phyloP scores from a whole-genome alignment of 1,284 basidiomycete genomes.

The Ceratobasidium papillatum region DNA sequence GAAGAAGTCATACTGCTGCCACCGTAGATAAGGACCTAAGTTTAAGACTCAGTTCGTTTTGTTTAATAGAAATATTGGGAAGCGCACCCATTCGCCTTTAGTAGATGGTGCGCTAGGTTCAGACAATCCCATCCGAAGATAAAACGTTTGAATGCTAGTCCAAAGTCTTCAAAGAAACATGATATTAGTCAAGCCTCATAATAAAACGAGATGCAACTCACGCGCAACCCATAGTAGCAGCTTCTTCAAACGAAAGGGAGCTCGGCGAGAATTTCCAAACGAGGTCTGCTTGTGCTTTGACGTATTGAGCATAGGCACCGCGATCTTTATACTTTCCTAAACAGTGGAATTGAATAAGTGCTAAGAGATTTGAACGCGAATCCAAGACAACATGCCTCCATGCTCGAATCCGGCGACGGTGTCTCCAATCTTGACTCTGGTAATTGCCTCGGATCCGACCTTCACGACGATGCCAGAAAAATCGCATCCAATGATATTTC shows the following conservation, averaged over 20 bases:
- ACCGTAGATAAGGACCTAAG: conserved; percentile 23
- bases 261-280: conserved; percentile 44
- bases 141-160: conserved; percentile 49
- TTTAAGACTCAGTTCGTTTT: neutral
- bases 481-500: conserved; percentile 53
- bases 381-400: conserved; percentile 46
- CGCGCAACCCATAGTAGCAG: conserved; percentile 46
- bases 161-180: conserved; percentile 40
- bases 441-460: conserved; percentile 45
- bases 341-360: neutral
- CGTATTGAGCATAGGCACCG: conserved; percentile 35
- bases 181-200: neutral
- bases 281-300: conserved; percentile 22
- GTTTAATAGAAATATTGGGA: neutral
- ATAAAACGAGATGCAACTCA: neutral
- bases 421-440: conserved; percentile 51
- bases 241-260: conserved; percentile 47
- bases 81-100: conserved; percentile 19
- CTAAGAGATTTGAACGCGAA: neutral
- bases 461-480: conserved; percentile 52
- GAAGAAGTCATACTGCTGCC: conserved; percentile 26
- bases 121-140: conserved; percentile 45
- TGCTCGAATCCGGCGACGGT: conserved; percentile 54
- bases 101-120: conserved; percentile 38
- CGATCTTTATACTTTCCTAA: conserved; percentile 32